These are phyloP conservation scores for Volvox reticuliferus DNA, from an alignment of 139 green algal species.

Conservation along the genomic window DNA sequence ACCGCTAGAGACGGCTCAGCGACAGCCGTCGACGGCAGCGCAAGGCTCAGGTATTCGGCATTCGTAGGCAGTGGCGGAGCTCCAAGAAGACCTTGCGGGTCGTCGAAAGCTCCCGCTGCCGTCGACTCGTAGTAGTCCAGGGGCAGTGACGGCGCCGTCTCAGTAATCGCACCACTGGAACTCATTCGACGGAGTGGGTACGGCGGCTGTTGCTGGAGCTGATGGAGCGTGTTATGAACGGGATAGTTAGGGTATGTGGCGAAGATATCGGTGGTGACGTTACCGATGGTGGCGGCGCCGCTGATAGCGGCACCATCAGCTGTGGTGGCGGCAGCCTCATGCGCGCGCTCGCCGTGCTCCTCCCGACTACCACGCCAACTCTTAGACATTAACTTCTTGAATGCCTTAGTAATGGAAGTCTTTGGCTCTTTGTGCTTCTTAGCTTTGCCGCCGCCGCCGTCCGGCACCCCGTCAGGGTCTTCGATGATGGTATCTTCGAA, in stretches of 20 bases:
- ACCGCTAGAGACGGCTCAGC: background rate
- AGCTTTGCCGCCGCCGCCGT: background rate
- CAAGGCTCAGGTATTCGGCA: background rate
- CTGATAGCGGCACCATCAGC: background rate
- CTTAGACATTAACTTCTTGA: slow-evolving; percentile 39
- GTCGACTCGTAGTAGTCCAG: background rate
- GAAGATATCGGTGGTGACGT: background rate
- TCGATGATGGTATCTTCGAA: background rate
- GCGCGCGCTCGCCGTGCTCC: background rate
- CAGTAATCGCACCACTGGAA: background rate
- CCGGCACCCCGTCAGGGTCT: background rate
- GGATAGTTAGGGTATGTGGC: background rate
- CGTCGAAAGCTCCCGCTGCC: background rate
- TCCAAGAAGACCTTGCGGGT: background rate
- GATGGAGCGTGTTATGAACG: background rate
- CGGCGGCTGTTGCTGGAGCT: background rate
- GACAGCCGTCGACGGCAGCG: background rate
- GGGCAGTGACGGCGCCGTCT: background rate
- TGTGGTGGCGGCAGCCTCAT: background rate
- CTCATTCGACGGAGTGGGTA: background rate
- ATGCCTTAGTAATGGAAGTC: background rate
- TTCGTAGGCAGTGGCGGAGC: background rate
- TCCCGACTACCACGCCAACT: background rate
- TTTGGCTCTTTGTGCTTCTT: background rate
- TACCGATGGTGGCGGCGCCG: background rate